Percentiles rank a stretch among this genome's conserved stretches.
These are phyloP conservation scores for Drechslera avenae DNA, from an alignment of 2,329 filamentous ascomycete species.

Conservation along the genomic window DNA sequence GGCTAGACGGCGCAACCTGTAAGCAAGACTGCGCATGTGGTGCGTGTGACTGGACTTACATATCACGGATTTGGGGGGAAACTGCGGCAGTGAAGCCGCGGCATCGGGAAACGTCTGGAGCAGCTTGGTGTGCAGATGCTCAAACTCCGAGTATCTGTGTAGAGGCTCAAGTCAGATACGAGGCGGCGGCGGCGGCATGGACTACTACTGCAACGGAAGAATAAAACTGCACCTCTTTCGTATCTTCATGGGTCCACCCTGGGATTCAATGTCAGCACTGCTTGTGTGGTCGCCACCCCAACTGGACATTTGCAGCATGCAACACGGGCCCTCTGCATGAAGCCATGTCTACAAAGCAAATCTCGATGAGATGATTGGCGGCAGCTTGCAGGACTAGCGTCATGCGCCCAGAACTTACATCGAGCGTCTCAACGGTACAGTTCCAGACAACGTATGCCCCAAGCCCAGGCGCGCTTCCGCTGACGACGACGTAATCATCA, in stretches of 20 bases:
- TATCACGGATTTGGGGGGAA: constrained; percentile 90
- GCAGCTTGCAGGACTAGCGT: constrained; percentile 14
- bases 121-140: constrained; percentile 75
- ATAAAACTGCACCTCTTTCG: constrained; percentile 61
- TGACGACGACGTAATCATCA: constrained; percentile 66
- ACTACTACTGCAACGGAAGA: neutral
- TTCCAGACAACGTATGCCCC: constrained; percentile 98
- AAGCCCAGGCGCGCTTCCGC: constrained; percentile 61
- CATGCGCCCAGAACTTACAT: constrained; percentile 59
- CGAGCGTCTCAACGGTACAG: constrained; percentile 83
- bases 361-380: constrained; percentile 21
- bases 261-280: constrained; percentile 18
- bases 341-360: constrained; percentile 8
- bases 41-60: constrained; percentile 60
- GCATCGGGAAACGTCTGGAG: constrained; percentile 83
- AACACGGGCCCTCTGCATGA: constrained; percentile 15
- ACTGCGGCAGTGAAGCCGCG: constrained; percentile 79
- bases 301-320: constrained; percentile 9
- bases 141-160: constrained; percentile 96
- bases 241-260: constrained; percentile 63
- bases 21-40: constrained; percentile 6
- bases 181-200: no score
- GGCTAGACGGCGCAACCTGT: constrained; percentile 45
- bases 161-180: no score
- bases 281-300: neutral